Evolutionary conservation across 768 basidiomycete genomes (phyloP).

Genomic region (Psilocybe cubensis): DNA sequence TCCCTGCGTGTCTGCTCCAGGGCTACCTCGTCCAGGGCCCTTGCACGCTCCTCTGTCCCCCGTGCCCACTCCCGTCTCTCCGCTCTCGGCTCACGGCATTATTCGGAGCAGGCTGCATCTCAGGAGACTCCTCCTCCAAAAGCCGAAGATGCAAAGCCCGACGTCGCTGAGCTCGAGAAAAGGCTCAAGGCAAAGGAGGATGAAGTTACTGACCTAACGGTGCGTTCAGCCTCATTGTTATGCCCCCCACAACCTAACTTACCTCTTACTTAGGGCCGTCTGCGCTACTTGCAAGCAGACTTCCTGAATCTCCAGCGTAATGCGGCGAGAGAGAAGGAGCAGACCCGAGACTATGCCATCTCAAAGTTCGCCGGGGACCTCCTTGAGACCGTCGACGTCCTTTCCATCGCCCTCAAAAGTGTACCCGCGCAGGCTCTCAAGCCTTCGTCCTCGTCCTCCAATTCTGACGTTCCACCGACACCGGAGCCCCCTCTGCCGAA

Average conservation of each 20-base stretch:
- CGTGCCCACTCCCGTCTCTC: constrained; percentile 34
- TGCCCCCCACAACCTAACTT: constrained; percentile 12
- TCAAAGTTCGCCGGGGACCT: constrained; percentile 89
- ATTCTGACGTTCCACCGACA: constrained; percentile 29
- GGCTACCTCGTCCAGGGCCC: constrained; percentile 51
- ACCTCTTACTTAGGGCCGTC: constrained; percentile 61
- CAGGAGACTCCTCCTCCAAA: constrained; percentile 31
- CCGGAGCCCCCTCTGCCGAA: constrained; percentile 47
- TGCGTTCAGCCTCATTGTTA: constrained; percentile 40
- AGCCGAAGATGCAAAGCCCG: constrained; percentile 29
- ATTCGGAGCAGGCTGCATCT: constrained; percentile 58
- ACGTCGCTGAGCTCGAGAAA: constrained; percentile 38
- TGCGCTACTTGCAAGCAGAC: constrained; percentile 93
- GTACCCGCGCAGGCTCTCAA: constrained; percentile 58
- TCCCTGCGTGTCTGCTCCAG: constrained; percentile 63
- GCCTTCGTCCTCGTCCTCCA: constrained; percentile 16
- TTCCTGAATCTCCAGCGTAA: constrained; percentile 95
- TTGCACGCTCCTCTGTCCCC: constrained; percentile 34
- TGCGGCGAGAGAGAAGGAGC: constrained; percentile 87
- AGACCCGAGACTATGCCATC: constrained; percentile 93
- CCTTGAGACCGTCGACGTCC: constrained; percentile 89
- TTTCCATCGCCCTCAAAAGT: constrained; percentile 81
- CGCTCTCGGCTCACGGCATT: constrained; percentile 45
- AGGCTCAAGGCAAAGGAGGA: constrained; percentile 83
- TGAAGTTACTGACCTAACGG: constrained; percentile 84